phyloP scores from a whole-genome alignment of 257 asterid species.

The Plectranthus barbatus region DNA sequence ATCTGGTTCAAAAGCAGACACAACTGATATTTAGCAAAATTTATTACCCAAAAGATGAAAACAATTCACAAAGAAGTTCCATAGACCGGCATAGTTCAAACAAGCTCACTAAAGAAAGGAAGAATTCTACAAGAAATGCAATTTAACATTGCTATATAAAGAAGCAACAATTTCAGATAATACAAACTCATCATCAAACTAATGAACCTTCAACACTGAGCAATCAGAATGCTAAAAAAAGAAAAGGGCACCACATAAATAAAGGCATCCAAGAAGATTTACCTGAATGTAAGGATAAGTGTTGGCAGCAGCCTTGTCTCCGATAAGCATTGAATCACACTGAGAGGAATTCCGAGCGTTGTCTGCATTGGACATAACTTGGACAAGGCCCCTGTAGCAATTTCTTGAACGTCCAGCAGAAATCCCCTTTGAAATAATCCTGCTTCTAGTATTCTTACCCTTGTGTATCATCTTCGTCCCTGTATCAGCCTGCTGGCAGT shows the following conservation, averaged over 20 bases:
- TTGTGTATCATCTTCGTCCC: slow-evolving; percentile 98
- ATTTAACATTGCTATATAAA: background rate
- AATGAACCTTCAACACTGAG: no score
- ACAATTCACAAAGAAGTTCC: slow-evolving; percentile 1
- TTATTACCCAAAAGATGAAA: background rate
- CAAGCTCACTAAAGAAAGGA: background rate
- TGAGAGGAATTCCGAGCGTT: slow-evolving; percentile 74
- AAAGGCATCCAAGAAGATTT: background rate
- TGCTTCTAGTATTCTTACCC: slow-evolving; percentile 89
- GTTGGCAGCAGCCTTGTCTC: slow-evolving; percentile 82
- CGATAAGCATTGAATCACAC: slow-evolving; percentile 97
- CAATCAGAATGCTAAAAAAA: background rate
- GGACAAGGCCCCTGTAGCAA: slow-evolving; percentile 89
- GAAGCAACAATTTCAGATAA: background rate
- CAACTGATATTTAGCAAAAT: background rate
- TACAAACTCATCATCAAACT: background rate
- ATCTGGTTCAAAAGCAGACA: background rate
- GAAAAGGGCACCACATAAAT: background rate
- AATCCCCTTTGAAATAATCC: slow-evolving; percentile 92
- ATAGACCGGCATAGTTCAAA: background rate
- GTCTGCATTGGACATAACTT: slow-evolving; percentile 78
- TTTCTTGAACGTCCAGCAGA: slow-evolving; percentile 87
- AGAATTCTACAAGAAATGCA: background rate
- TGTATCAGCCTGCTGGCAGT: slow-evolving; percentile 92
- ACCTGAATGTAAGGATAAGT: slow-evolving; percentile 97